These are phyloP conservation scores for Aureobasidium sp. DNA, from an alignment of 2,329 filamentous ascomycete species.

Conservation along the genomic window DNA sequence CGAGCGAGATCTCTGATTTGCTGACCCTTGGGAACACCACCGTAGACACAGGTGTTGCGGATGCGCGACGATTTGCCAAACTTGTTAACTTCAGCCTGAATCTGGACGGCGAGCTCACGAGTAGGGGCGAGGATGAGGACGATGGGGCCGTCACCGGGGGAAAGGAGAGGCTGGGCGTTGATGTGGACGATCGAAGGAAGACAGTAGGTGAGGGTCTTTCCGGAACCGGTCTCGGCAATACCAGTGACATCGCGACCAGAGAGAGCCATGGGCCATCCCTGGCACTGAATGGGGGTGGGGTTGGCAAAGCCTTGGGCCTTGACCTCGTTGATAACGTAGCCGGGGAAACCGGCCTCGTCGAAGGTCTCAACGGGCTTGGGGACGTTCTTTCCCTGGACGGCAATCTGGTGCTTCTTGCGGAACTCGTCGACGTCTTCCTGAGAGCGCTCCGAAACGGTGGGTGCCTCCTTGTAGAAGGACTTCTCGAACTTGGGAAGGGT, in stretches of 20 bases:
- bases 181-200: constrained; percentile 98
- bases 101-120: constrained; percentile 95
- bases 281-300: constrained; percentile 93
- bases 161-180: constrained; percentile 94
- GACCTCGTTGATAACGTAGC: constrained; percentile 96
- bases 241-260: constrained; percentile 96
- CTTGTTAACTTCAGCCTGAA: constrained; percentile 97
- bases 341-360: constrained; percentile 93
- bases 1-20: constrained; percentile 92
- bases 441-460: constrained; percentile 65
- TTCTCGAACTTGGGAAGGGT: constrained; percentile 95
- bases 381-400: constrained; percentile 68
- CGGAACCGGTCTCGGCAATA: constrained; percentile 98
- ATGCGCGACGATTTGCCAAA: constrained; percentile 97
- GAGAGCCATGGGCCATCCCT: constrained; percentile 98
- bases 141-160: constrained; percentile 91
- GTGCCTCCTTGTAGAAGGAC: constrained; percentile 96
- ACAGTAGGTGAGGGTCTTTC: constrained; percentile 98
- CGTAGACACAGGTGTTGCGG: constrained; percentile 97
- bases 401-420: constrained; percentile 75
- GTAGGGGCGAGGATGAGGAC: constrained; percentile 93
- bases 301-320: constrained; percentile 94
- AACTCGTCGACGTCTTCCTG: constrained; percentile 77
- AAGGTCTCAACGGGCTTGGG: constrained; percentile 95
- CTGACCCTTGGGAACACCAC: constrained; percentile 94